Conservation (phyloP, 805 yeast species). For the Wickerhamiella azyma region DNA sequence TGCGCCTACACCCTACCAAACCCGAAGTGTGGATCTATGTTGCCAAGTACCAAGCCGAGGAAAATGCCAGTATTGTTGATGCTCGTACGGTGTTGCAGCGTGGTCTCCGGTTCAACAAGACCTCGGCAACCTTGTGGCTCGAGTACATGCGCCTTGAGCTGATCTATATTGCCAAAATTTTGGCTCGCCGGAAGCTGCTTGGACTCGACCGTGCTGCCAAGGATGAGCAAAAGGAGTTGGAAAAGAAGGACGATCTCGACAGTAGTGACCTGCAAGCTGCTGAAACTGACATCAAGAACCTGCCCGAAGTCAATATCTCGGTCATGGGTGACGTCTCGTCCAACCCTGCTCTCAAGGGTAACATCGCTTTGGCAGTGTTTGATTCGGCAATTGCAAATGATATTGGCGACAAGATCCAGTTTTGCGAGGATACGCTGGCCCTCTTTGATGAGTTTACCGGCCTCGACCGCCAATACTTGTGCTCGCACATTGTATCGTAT, state of each 20-base stretch:
- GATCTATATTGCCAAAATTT: slow-evolving; percentile 66
- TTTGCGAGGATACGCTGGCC: slow-evolving; percentile 34
- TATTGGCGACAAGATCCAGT: slow-evolving; percentile 28
- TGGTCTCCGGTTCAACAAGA: slow-evolving; percentile 71
- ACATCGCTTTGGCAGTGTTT: slow-evolving; percentile 55
- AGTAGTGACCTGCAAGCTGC: slow-evolving; percentile 37
- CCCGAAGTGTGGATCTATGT: slow-evolving; percentile 88
- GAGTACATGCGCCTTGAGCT: slow-evolving; percentile 82
- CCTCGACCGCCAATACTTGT: slow-evolving; percentile 54
- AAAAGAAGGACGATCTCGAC: slow-evolving; percentile 26
- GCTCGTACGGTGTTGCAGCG: slow-evolving; percentile 78
- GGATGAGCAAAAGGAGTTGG: slow-evolving; percentile 28
- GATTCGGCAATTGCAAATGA: slow-evolving; percentile 45
- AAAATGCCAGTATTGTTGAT: slow-evolving; percentile 75
- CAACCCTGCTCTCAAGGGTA: slow-evolving; percentile 66
- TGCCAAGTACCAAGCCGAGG: slow-evolving; percentile 84
- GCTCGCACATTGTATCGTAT: slow-evolving; percentile 47
- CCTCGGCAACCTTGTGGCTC: slow-evolving; percentile 59
- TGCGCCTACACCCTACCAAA: slow-evolving; percentile 83
- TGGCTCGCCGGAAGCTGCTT: slow-evolving; percentile 70
- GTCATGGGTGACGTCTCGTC: slow-evolving; percentile 78
- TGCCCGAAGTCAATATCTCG: slow-evolving; percentile 79
- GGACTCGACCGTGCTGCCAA: slow-evolving; percentile 43
- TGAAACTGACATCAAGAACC: slow-evolving; percentile 43
- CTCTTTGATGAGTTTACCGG: slow-evolving; percentile 58